Conservation (phyloP, 371 early-diverging fungal species). For the Zychaea mexicana region DNA sequence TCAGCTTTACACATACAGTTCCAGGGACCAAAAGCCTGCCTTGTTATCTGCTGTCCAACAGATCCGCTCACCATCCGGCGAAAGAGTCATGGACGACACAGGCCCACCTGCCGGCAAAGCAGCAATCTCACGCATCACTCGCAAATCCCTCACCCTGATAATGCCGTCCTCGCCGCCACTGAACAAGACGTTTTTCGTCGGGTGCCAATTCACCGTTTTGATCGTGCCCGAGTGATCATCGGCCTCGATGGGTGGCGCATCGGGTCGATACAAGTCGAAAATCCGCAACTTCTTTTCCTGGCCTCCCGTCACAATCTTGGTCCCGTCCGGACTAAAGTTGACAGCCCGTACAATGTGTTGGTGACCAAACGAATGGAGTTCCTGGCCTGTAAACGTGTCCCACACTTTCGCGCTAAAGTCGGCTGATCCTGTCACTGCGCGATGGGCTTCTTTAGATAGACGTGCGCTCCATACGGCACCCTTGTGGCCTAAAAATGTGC, state of each 20-base stretch:
- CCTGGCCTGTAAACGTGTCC: conserved; percentile 78
- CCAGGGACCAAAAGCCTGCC: conserved; percentile 74
- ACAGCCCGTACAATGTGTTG: conserved; percentile 82
- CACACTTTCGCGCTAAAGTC: conserved; percentile 89
- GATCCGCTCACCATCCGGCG: conserved; percentile 69
- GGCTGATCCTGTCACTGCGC: conserved; percentile 88
- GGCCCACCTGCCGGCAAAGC: conserved; percentile 60
- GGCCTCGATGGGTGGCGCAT: conserved; percentile 50
- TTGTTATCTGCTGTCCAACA: conserved; percentile 76
- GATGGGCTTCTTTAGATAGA: conserved; percentile 69
- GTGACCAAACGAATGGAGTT: conserved; percentile 71
- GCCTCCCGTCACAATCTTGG: conserved; percentile 79
- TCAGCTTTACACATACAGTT: conserved; percentile 43
- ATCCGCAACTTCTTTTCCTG: conserved; percentile 78
- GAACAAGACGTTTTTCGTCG: conserved; percentile 55
- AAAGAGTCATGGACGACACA: conserved; percentile 71
- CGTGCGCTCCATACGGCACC: conserved; percentile 92
- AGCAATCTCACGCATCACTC: conserved; percentile 63
- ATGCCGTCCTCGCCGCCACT: conserved; percentile 67
- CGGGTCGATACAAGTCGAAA: conserved; percentile 76
- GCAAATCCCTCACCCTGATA: conserved; percentile 75
- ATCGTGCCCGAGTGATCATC: conserved; percentile 67
- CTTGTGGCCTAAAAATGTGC: conserved; percentile 86
- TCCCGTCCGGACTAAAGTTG: conserved; percentile 72
- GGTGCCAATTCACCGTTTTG: conserved; percentile 74